Evolutionary conservation across 2,329 filamentous ascomycete species (phyloP).

Genomic region (Hymenoscyphus salicellus): DNA sequence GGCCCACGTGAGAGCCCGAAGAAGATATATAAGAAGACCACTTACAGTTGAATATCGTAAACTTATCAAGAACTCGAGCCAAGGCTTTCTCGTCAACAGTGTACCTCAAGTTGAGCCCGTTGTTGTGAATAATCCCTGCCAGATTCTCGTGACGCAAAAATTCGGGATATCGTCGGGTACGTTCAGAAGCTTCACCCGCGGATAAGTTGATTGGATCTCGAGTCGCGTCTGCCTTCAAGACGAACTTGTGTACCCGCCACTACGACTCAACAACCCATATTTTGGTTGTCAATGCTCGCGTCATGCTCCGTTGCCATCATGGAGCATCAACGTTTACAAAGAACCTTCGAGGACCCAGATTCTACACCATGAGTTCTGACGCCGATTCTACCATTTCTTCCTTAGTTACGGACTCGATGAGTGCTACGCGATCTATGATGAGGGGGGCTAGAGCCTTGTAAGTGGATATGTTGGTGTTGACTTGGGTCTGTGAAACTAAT

Average conservation of each 20-base stretch:
- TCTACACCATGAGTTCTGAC: constrained; percentile 23
- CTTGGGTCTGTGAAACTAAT: constrained; percentile 9
- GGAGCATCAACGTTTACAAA: constrained; percentile 35
- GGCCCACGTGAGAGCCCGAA: not conserved
- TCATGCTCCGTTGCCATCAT: constrained; percentile 38
- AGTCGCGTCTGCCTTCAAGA: constrained; percentile 27
- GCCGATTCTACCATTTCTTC: constrained; percentile 14
- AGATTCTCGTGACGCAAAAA: constrained; percentile 5
- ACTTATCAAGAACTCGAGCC: not conserved
- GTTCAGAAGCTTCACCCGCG: not conserved
- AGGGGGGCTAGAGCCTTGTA: constrained; percentile 24
- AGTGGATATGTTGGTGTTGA: constrained; percentile 11
- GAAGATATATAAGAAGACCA: not conserved
- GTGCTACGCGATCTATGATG: constrained; percentile 18
- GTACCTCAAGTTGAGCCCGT: not conserved
- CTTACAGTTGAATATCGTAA: not conserved
- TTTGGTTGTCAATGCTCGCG: constrained; percentile 20
- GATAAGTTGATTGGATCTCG: constrained; percentile 19
- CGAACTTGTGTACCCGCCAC: constrained; percentile 2
- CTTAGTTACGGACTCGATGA: constrained; percentile 22
- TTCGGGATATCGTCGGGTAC: not conserved
- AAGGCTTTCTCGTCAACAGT: not conserved
- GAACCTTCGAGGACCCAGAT: constrained; percentile 27
- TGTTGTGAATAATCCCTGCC: not conserved
- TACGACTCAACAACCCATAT: not conserved